These are phyloP conservation scores for Tetrahymena thermophila DNA, from an alignment of 73 alveolate species.

Conservation along the genomic window DNA sequence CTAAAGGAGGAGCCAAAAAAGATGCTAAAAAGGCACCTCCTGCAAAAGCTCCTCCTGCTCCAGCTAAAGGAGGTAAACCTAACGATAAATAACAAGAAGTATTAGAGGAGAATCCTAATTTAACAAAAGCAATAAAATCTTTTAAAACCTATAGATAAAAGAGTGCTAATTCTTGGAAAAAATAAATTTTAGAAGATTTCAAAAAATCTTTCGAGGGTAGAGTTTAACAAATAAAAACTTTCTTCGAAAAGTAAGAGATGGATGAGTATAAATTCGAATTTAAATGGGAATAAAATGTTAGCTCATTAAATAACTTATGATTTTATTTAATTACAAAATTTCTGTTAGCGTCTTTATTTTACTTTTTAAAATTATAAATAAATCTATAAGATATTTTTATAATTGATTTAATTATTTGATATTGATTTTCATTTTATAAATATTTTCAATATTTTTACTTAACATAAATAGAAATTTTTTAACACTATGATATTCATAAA, in stretches of 20 bases:
- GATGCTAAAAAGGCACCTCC: slow-evolving; percentile 35
- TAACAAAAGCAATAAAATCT: slow-evolving; percentile 16
- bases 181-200: slow-evolving; percentile 2
- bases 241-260: slow-evolving; percentile 6
- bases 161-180: slow-evolving; percentile 15
- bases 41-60: slow-evolving; percentile 17
- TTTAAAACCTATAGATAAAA: slow-evolving; percentile 28
- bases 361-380: too few relatives aligned
- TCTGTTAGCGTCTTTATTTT: too few relatives aligned
- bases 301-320: slow-evolving; percentile 1
- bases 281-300: slow-evolving; percentile 33
- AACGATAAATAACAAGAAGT: not conserved
- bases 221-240: not conserved
- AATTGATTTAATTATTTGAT: too few relatives aligned
- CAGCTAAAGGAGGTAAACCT: slow-evolving; percentile 11
- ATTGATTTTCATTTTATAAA: too few relatives aligned
- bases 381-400: too few relatives aligned
- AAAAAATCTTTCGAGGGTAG: slow-evolving; percentile 2
- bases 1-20: slow-evolving; percentile 23
- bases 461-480: too few relatives aligned
- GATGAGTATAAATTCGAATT: slow-evolving; percentile 32
- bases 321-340: not conserved
- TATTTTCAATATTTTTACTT: too few relatives aligned
- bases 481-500: too few relatives aligned
- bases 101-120: not conserved